These are phyloP conservation scores for Neofusicoccum umdonicola DNA, from an alignment of 2,329 filamentous ascomycete species.

Conservation along the genomic window DNA sequence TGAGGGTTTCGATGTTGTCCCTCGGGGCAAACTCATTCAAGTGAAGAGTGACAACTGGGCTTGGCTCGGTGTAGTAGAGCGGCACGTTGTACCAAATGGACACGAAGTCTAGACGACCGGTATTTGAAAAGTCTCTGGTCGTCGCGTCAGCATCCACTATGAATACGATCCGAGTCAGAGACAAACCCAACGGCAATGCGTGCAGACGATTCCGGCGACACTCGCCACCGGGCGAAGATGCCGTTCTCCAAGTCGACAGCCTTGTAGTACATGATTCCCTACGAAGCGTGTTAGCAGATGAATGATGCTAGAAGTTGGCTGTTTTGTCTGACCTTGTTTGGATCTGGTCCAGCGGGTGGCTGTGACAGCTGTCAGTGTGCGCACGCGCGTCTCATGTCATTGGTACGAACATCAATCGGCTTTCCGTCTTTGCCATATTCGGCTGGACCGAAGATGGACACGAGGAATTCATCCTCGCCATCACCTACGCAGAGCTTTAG, in stretches of 20 bases:
- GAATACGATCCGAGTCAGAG: too few species aligned
- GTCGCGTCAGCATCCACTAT: background rate
- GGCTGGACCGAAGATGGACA: slow-evolving; percentile 22
- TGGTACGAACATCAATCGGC: background rate
- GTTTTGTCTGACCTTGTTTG: background rate
- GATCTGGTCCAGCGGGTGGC: background rate
- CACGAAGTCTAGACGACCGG: slow-evolving; percentile 21
- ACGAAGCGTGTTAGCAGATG: background rate
- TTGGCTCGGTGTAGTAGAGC: slow-evolving; percentile 20
- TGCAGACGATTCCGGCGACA: slow-evolving; percentile 22
- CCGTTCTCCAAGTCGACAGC: slow-evolving; percentile 22
- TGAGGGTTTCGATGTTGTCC: background rate
- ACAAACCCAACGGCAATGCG: slow-evolving; percentile 21
- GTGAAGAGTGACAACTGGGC: slow-evolving; percentile 21
- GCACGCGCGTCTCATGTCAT: background rate
- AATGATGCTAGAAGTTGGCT: too few species aligned
- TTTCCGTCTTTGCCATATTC: slow-evolving; percentile 15
- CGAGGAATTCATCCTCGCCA: slow-evolving; percentile 24
- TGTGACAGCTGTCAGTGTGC: background rate
- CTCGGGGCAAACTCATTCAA: slow-evolving; percentile 16
- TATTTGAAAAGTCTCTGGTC: slow-evolving; percentile 19
- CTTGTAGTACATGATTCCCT: slow-evolving; percentile 26
- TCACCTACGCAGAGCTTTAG: slow-evolving; percentile 1
- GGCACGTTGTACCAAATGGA: slow-evolving; percentile 24
- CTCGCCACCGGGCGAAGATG: slow-evolving; percentile 24